A percentile compares a stretch with the other conserved stretches of the same genome.
These are phyloP conservation scores for Brassica carinata DNA, from an alignment of 345 rosid genomes.

Conservation along the genomic window DNA sequence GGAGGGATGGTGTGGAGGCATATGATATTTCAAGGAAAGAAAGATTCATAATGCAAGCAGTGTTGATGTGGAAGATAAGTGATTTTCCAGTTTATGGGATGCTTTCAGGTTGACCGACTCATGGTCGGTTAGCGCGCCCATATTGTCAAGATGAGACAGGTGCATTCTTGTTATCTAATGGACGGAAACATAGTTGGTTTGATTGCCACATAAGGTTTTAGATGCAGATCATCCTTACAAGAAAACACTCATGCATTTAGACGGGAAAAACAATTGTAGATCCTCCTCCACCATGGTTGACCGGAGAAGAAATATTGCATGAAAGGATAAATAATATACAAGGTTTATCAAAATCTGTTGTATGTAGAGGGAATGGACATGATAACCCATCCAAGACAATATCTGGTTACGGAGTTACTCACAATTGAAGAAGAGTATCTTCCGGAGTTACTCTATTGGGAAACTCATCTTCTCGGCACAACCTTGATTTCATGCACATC, in stretches of 20 bases:
- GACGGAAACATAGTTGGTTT: background rate
- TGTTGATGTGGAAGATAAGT: too few species aligned
- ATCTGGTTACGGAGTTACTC: background rate
- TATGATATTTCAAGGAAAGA: too few species aligned
- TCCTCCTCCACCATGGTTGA: background rate
- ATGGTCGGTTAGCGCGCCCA: too few species aligned
- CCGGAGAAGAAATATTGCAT: background rate
- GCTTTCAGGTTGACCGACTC: too few species aligned
- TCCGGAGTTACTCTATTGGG: background rate
- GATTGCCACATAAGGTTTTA: background rate
- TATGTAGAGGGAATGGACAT: background rate
- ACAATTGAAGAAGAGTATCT: background rate
- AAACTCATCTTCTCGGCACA: background rate
- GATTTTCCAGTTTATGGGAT: too few species aligned
- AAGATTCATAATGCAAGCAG: too few species aligned
- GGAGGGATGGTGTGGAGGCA: too few species aligned
- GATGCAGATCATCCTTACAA: background rate
- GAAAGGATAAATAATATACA: background rate
- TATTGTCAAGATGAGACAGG: background rate
- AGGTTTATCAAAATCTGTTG: background rate
- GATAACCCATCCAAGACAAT: background rate
- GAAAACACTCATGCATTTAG: background rate
- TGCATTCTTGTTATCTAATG: background rate
- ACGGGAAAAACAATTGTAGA: background rate
- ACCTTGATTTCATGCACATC: background rate